Conservation (phyloP, 495 filamentous ascomycete species). For the Glarea lozoyensis region DNA sequence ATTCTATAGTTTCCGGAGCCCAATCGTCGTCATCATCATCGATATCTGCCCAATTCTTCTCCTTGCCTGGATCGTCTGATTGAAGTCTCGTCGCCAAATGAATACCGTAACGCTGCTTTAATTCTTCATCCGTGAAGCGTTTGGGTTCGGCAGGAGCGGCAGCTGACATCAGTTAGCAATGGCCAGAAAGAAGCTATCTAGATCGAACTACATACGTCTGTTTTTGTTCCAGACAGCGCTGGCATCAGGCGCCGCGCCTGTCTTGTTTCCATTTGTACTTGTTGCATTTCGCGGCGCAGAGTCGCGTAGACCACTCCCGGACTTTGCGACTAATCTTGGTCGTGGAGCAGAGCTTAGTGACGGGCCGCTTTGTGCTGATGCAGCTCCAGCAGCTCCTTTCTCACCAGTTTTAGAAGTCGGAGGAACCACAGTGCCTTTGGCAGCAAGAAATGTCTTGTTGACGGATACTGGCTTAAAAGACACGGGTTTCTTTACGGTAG, state of each 20-base stretch:
- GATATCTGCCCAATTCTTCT: conserved; percentile 96
- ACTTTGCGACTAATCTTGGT: conserved; percentile 45
- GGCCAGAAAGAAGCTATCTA: conserved; percentile 1
- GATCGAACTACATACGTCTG: conserved; percentile 55
- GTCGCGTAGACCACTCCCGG: conserved; percentile 37
- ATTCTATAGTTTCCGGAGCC: conserved; percentile 92
- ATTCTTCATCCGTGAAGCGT: conserved; percentile 92
- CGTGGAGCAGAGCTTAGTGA: conserved; percentile 30
- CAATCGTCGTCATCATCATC: conserved; percentile 98
- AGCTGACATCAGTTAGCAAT: conserved; percentile 42
- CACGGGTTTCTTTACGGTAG: conserved; percentile 68
- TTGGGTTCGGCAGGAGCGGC: conserved; percentile 73
- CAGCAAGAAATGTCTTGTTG: conserved; percentile 74
- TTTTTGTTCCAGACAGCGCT: conserved; percentile 97
- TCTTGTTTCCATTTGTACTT: conserved; percentile 47
- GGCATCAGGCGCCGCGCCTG: conserved; percentile 45
- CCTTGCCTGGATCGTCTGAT: conserved; percentile 71
- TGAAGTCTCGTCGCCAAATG: conserved; percentile 89
- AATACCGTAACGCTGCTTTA: conserved; percentile 92
- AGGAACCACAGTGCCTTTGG: conserved; percentile 34
- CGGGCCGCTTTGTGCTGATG: conserved; percentile 18
- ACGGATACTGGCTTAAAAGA: conserved; percentile 93
- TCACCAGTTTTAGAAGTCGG: conserved; percentile 42
- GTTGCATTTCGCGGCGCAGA: conserved; percentile 38
- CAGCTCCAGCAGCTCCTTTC: conserved; percentile 27